Percentiles rank a stretch among this genome's conserved stretches.
Evolutionary conservation across 2,329 filamentous ascomycete species (phyloP).

Genomic region (Aureobasidium pullulans): DNA sequence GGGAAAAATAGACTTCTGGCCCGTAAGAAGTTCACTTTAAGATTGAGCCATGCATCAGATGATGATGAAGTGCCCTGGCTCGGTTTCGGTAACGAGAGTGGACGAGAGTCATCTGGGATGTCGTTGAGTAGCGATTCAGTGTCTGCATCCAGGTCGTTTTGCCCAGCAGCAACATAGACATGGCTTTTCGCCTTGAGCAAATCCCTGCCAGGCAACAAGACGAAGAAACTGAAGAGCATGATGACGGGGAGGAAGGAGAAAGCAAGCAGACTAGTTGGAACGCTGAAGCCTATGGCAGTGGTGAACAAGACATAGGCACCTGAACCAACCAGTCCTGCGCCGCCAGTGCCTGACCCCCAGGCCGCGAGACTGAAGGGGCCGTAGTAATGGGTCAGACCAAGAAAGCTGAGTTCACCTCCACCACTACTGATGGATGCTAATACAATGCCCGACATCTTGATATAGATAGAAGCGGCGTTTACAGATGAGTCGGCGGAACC

Average conservation of each 20-base stretch:
- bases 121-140: constrained; percentile 16
- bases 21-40: constrained; percentile 47
- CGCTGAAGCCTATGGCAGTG: constrained; percentile 66
- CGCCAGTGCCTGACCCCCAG: constrained; percentile 90
- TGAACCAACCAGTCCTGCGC: constrained; percentile 77
- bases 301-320: constrained; percentile 83
- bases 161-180: constrained; percentile 44
- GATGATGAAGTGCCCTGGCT: not conserved
- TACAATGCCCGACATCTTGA: constrained; percentile 75
- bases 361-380: constrained; percentile 78
- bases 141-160: constrained; percentile 25
- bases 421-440: constrained; percentile 81
- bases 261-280: constrained; percentile 65
- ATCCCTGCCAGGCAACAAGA: constrained; percentile 63
- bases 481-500: constrained; percentile 29
- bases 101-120: not conserved
- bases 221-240: constrained; percentile 83
- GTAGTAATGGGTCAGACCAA: constrained; percentile 89
- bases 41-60: constrained; percentile 1
- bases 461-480: constrained; percentile 44
- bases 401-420: constrained; percentile 81
- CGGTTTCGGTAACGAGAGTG: not conserved
- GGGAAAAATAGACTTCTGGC: constrained; percentile 64
- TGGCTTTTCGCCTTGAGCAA: constrained; percentile 44
- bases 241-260: constrained; percentile 72